These are phyloP conservation scores for Thymus mandschuricus DNA, from an alignment of 257 asterid species.

Conservation along the genomic window DNA sequence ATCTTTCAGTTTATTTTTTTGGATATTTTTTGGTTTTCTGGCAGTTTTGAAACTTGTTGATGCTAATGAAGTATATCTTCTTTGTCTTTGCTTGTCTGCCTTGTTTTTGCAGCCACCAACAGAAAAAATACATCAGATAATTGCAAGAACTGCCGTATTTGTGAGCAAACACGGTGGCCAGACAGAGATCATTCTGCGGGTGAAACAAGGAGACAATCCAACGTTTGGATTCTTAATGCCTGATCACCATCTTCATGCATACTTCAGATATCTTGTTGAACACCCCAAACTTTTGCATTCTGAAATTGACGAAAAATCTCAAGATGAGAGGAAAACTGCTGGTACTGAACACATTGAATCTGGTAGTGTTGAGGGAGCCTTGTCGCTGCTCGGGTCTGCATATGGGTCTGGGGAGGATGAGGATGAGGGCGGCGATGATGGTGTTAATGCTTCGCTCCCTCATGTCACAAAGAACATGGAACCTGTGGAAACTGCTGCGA, in stretches of 20 bases:
- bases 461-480: slow-evolving; percentile 42
- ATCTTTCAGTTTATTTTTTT: background rate
- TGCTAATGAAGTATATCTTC: slow-evolving; percentile 34
- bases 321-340: slow-evolving; percentile 38
- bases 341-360: slow-evolving; percentile 35
- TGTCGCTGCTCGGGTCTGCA: slow-evolving; percentile 87
- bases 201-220: slow-evolving; percentile 94
- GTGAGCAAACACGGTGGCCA: slow-evolving; percentile 94
- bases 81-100: slow-evolving; percentile 18
- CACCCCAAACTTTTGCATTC: slow-evolving; percentile 69
- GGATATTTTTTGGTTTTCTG: slow-evolving; percentile 24
- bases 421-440: slow-evolving; percentile 67
- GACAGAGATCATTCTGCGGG: slow-evolving; percentile 88
- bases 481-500: slow-evolving; percentile 38
- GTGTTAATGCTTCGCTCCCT: slow-evolving; percentile 32
- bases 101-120: slow-evolving; percentile 77
- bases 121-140: slow-evolving; percentile 89
- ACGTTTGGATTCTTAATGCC: slow-evolving; percentile 97
- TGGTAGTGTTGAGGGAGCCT: slow-evolving; percentile 64
- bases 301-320: slow-evolving; percentile 51
- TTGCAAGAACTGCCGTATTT: slow-evolving; percentile 88
- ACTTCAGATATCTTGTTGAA: slow-evolving; percentile 86
- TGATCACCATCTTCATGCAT: slow-evolving; percentile 79
- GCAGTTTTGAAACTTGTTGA: slow-evolving; percentile 44
- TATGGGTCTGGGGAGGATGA: slow-evolving; percentile 95